phyloP scores from a whole-genome alignment of 768 basidiomycete species.

The Naganishia friedmannii region DNA sequence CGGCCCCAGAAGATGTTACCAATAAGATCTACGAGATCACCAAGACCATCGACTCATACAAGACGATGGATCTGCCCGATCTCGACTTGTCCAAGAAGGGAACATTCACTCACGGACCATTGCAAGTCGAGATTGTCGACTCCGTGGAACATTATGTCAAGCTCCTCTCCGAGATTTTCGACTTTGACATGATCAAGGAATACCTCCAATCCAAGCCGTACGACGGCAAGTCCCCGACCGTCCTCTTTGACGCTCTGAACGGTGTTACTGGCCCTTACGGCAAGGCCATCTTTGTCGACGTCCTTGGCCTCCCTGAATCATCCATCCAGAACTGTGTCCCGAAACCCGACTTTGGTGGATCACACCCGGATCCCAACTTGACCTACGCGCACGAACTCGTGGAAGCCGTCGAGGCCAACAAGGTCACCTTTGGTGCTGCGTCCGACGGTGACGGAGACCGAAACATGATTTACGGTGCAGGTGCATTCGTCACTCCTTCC shows the following conservation, averaged over 20 bases:
- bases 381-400: slow-evolving; percentile 95
- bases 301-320: slow-evolving; percentile 72
- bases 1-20: slow-evolving; percentile 94
- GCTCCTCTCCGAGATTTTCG: slow-evolving; percentile 84
- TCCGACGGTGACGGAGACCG: slow-evolving; percentile 96
- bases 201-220: slow-evolving; percentile 72
- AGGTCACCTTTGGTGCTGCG: slow-evolving; percentile 90
- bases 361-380: slow-evolving; percentile 96
- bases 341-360: slow-evolving; percentile 92
- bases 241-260: slow-evolving; percentile 92
- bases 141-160: slow-evolving; percentile 83
- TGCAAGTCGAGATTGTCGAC: slow-evolving; percentile 86
- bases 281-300: slow-evolving; percentile 74
- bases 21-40: slow-evolving; percentile 89
- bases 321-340: slow-evolving; percentile 89
- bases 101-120: slow-evolving; percentile 72
- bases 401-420: slow-evolving; percentile 78
- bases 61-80: slow-evolving; percentile 70
- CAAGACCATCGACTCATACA: slow-evolving; percentile 80
- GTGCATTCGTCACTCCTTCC: slow-evolving; percentile 95
- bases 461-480: slow-evolving; percentile 99
- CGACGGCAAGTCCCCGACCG: slow-evolving; percentile 59
- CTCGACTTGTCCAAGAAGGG: slow-evolving; percentile 82
- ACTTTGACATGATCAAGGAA: slow-evolving; percentile 83
- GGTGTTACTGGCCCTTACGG: slow-evolving; percentile 98